Evolutionary conservation across 345 rosid species (phyloP), one percentile per base, ranked within the genome.

Genomic region (Brassica carinata): DNA sequence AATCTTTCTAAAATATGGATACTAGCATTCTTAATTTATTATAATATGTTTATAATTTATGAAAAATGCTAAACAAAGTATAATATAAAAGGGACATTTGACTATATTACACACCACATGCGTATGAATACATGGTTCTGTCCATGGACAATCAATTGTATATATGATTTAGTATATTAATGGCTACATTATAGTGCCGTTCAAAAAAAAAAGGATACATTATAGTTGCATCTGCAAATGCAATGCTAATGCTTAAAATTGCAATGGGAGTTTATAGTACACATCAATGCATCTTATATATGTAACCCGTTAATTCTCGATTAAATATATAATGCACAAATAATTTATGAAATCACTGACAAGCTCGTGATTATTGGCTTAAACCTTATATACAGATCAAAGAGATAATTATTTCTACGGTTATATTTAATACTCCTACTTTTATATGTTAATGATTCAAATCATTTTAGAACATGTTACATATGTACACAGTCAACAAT

Each of bases 381-480:
- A 76, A 58, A 34, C 73, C 18, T 59, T 27, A 26, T 58, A 38
- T 15, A 38, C 18, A 58, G 4, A 67, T 14, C 36, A 7, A 55
- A 67, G 7, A 19, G 7, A 19, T 1, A 64, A 2, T 0, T 53
- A 8, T 23, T 43, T 26, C 1, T 38, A 36, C 30, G 40, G 30
- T 27, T 64, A 31, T 58, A 26, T 8, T 59, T 36, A 40, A 59
- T 8, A 36, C 40, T 40, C 26, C 64, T 77, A 62, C 62, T 61
- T 61, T 71, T 53, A 53, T 51, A 77, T 71, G 72, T 29, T 29
- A 65, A 17, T 65, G 8, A 65, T 18, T 27, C 19, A 55, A 72
- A 73, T 73, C 63, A 73, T 43, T 48, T 67, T 79, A 40, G 63
- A 55, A 67, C 78, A 79, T 73, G 82, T 67, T 73, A 79, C 57